Conservation (phyloP, 1,284 basidiomycete species). For the Cryptococcus jaspeensis region DNA sequence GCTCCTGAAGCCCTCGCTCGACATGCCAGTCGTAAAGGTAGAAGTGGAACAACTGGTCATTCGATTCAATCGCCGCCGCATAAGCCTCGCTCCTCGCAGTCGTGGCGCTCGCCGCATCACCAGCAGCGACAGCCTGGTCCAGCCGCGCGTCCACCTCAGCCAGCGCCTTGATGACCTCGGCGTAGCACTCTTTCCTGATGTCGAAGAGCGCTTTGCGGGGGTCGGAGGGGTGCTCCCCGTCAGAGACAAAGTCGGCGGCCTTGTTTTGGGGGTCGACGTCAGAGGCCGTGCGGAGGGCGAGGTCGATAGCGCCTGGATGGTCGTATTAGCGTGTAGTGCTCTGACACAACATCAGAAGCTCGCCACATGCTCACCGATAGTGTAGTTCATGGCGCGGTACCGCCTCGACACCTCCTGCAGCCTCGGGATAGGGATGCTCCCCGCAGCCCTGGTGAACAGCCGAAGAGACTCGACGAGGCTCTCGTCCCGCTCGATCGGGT, state of each 20-base stretch:
- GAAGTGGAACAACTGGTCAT: conserved; percentile 92
- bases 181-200: conserved; percentile 72
- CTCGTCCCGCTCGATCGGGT: conserved; percentile 67
- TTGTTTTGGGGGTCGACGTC: conserved; percentile 74
- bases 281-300: conserved; percentile 80
- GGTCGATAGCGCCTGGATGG: conserved; percentile 70
- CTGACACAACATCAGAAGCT: conserved; percentile 1
- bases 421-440: conserved; percentile 78
- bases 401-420: conserved; percentile 80
- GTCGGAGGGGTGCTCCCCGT: conserved; percentile 63
- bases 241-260: conserved; percentile 74
- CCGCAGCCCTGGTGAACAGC: conserved; percentile 81
- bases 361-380: conserved; percentile 60
- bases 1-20: conserved; percentile 72
- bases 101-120: conserved; percentile 24
- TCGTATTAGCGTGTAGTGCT: background rate
- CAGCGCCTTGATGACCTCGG: conserved; percentile 76
- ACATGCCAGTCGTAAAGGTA: conserved; percentile 94
- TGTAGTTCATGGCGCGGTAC: conserved; percentile 78
- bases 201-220: conserved; percentile 62
- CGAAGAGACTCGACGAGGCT: conserved; percentile 78
- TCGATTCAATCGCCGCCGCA: conserved; percentile 69
- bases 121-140: conserved; percentile 21
- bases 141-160: conserved; percentile 67
- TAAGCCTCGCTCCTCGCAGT: conserved; percentile 50